phyloP scores from a whole-genome alignment of 306 rosid genomes.

The Citrullus mucosospermus region DNA sequence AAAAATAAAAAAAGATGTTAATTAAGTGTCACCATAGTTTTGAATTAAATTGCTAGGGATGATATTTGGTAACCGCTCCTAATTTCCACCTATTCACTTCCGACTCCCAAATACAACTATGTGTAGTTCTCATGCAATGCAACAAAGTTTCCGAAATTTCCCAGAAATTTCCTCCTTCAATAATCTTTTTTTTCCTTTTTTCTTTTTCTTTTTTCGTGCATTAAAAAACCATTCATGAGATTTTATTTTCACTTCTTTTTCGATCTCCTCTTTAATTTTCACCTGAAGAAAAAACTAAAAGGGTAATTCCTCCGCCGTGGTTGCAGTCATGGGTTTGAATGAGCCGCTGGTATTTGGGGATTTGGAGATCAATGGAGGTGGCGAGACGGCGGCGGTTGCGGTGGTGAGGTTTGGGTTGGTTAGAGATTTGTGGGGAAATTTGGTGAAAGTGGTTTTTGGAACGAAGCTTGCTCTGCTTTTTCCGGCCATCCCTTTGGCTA shows the following conservation, averaged over 20 bases:
- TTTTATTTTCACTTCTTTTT: not conserved
- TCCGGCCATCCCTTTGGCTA: slow-evolving; percentile 60
- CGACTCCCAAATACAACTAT: not conserved
- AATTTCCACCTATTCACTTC: not conserved
- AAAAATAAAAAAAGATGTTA: not conserved
- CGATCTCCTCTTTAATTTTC: not conserved
- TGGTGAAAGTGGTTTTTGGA: slow-evolving; percentile 60
- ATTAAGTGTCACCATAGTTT: not conserved
- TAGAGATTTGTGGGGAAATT: slow-evolving; percentile 11
- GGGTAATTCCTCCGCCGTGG: not conserved
- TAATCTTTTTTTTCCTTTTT: not conserved
- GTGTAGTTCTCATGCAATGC: not conserved
- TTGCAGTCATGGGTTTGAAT: not conserved
- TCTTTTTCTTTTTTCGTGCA: not conserved
- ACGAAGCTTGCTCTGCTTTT: slow-evolving; percentile 65
- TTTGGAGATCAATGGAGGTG: not conserved
- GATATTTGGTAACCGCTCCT: not conserved
- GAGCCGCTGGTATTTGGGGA: not conserved
- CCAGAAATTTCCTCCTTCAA: not conserved
- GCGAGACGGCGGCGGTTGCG: not conserved
- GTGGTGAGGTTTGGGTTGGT: not conserved
- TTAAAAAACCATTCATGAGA: not conserved
- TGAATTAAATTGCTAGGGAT: not conserved
- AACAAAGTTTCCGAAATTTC: not conserved
- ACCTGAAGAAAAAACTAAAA: no score